A percentile compares a stretch with the other conserved stretches of the same genome.
Conservation (phyloP, 139 green algal species). For the Tetradesmus obliquus region DNA sequence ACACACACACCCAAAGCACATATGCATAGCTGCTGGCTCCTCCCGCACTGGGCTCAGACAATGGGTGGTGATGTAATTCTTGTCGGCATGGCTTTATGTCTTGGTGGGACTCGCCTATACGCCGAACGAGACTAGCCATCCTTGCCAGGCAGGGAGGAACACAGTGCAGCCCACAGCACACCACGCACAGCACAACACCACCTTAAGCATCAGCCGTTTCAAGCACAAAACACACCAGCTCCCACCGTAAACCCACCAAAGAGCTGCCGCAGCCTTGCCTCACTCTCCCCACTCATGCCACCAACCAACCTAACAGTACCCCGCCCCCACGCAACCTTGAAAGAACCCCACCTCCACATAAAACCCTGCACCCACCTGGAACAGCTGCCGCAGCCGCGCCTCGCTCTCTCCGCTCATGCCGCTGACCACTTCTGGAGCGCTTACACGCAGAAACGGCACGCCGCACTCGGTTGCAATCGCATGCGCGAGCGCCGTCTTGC, state of each 20-base stretch:
- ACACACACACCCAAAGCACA: not conserved
- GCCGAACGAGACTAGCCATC: slow-evolving; percentile 72
- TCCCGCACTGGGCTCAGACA: slow-evolving; percentile 53
- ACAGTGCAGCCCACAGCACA: not conserved
- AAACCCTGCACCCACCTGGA: no score
- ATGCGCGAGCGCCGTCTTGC: slow-evolving; percentile 93
- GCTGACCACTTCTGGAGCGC: slow-evolving; percentile 57
- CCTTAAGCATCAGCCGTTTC: no score
- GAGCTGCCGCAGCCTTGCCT: slow-evolving; percentile 64
- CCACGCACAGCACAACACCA: not conserved
- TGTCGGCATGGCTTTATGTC: slow-evolving; percentile 64
- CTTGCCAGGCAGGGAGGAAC: slow-evolving; percentile 31
- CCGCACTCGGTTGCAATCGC: slow-evolving; percentile 92
- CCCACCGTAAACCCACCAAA: not conserved
- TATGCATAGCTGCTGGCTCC: not conserved
- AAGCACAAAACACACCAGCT: not conserved
- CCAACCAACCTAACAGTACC: no score
- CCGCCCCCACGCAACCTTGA: not conserved
- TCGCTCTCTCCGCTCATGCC: slow-evolving; percentile 72
- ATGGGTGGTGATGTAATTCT: slow-evolving; percentile 69
- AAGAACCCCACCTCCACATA: not conserved
- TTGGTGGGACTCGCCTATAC: slow-evolving; percentile 63
- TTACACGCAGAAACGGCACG: slow-evolving; percentile 88
- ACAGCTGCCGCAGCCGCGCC: slow-evolving; percentile 88
- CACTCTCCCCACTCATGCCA: slow-evolving; percentile 61